Base-by-base conservation (phyloP, 371 early-diverging fungal species). In the Neoconidiobolus thromboides region DNA sequence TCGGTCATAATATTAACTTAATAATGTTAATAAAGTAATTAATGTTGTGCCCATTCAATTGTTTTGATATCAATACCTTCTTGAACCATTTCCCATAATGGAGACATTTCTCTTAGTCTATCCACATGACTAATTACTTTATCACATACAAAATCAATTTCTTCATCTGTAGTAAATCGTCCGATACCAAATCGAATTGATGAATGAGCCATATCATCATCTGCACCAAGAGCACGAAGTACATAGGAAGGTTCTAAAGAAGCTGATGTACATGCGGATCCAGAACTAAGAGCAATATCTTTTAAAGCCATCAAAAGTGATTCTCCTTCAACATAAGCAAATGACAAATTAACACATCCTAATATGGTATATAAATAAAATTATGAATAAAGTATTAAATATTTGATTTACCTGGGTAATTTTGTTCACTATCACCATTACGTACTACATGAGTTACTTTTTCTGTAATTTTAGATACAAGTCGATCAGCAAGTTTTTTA, bases 301-400 rank as follows among this genome's bases (percentile, higher is more conserved):
- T 98, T 99, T 15, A 99, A 78, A 0, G 96, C 96, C 98, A 99
- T 98, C 58, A 99, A 71, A 48, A 99, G 81, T 0, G 96, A 95
- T 75, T 99, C 99, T 60, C 99, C 99, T 76, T 99, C 99, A 26
- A 99, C 95, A 73, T 95, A 98, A 1, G 96, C 87, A 69, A 99
- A 99, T n/a, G 96, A 96, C 54, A 99, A 74, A 69, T 99, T 99
- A 62, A 99, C 86, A 71, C 99, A 99, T 41, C 96, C 71, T 69
- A 55, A 3, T 43, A 37, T 76, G 14, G 54, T 0, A 9, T 4
- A 48, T 12, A 60, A 3, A 14, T 6, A 44, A 14, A n/a, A 50
- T 61, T 26, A 7, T 15, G 38, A 59, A 43, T 26, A 3, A 36
- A 26, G 26, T 26, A 26, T 26, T 26, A 58, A 57, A 12, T 5